Evolutionary conservation across 129 eudicot species (phyloP).

Genomic region (Centrapalus pauciflorus): DNA sequence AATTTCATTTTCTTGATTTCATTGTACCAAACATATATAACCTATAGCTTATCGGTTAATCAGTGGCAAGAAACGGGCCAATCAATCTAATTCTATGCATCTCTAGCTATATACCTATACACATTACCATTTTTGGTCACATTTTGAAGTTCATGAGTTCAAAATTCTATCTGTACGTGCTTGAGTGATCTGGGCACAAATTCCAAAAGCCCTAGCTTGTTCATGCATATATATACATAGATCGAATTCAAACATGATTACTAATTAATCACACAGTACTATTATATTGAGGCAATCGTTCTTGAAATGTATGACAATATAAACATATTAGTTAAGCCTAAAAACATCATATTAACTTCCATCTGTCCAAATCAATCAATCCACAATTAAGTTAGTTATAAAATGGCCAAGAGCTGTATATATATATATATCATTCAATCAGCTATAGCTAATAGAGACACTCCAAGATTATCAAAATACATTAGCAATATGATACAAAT

Average conservation of each 20-base stretch:
- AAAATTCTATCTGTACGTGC: background rate
- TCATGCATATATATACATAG: too few relatives aligned
- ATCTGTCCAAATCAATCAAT: background rate
- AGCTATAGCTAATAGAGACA: background rate
- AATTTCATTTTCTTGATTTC: too few relatives aligned
- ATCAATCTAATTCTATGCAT: too few relatives aligned
- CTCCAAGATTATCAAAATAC: background rate
- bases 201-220: background rate
- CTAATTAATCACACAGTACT: background rate
- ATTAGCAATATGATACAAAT: slow-evolving; percentile 12
- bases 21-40: too few relatives aligned
- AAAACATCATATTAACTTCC: slow-evolving; percentile 16
- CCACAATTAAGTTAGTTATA: too few relatives aligned
- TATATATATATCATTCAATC: too few relatives aligned
- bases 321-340: background rate
- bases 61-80: too few relatives aligned
- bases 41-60: too few relatives aligned
- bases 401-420: too few relatives aligned
- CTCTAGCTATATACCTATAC: too few relatives aligned
- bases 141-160: background rate
- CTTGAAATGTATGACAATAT: background rate
- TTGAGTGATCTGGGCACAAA: background rate
- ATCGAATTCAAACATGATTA: slow-evolving; percentile 4
- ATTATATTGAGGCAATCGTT: background rate
- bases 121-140: background rate